Conservation (phyloP, 495 filamentous ascomycete species). For the Hypoxylon intermedium region DNA sequence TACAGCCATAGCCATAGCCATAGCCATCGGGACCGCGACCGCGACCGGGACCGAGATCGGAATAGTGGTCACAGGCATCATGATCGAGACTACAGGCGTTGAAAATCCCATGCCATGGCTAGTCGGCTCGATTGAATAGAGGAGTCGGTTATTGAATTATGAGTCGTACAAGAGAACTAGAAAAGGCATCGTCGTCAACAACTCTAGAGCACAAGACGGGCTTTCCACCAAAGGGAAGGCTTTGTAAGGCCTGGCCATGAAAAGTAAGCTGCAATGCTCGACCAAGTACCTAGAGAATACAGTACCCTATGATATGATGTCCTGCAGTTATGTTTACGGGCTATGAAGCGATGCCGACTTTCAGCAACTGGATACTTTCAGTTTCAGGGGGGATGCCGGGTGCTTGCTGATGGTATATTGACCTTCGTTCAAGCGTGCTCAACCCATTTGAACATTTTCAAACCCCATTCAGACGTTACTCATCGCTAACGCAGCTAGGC, state of each 20-base stretch:
- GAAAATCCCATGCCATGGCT: neutral
- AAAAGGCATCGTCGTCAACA: neutral
- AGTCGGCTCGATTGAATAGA: neutral
- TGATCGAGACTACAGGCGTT: conserved; percentile 35
- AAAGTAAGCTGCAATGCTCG: neutral
- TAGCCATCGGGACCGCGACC: conserved; percentile 30
- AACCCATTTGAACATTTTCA: too few species aligned
- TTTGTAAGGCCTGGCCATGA: neutral
- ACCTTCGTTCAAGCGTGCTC: too few species aligned
- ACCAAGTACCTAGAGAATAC: neutral
- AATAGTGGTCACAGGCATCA: conserved; percentile 36
- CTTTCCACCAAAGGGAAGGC: neutral
- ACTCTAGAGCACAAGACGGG: too few species aligned
- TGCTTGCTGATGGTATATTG: too few species aligned
- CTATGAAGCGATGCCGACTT: too few species aligned
- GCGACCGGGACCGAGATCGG: conserved; percentile 40
- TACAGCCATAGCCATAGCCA: conserved; percentile 45
- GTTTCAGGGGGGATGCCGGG: too few species aligned
- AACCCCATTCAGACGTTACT: too few species aligned
- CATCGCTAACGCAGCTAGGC: too few species aligned
- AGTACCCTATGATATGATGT: neutral
- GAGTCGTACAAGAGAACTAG: neutral
- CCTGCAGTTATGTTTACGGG: too few species aligned
- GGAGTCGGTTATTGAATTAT: neutral
- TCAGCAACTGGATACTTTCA: too few species aligned